phyloP scores from a whole-genome alignment of 129 eudicot genomes.

The Lonicera japonica region DNA sequence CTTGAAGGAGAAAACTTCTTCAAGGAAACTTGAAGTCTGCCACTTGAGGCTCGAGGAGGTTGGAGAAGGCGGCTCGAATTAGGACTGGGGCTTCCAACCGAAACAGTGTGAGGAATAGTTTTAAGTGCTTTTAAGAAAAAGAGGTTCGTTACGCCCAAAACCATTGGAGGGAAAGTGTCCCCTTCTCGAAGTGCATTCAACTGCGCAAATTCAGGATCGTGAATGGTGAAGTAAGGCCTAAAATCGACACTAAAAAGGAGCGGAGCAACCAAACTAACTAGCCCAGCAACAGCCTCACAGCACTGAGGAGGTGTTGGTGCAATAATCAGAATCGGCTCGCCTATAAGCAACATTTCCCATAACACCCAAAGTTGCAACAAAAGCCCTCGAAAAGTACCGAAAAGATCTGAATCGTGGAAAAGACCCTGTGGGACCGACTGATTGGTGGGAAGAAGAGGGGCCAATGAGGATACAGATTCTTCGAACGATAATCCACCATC shows the following conservation, averaged over 20 bases:
- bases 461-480: constrained; percentile 71
- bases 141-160: constrained; percentile 89
- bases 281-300: constrained; percentile 92
- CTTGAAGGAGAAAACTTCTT: constrained; percentile 79
- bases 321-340: constrained; percentile 86
- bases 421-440: constrained; percentile 88
- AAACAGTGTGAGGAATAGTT: constrained; percentile 67
- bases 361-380: constrained; percentile 86
- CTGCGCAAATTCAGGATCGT: constrained; percentile 66
- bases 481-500: constrained; percentile 52
- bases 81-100: constrained; percentile 75
- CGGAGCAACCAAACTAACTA: constrained; percentile 86
- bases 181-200: constrained; percentile 77
- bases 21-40: constrained; percentile 47
- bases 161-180: constrained; percentile 67
- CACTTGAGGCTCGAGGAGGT: constrained; percentile 48
- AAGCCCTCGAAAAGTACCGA: constrained; percentile 71
- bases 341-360: constrained; percentile 83
- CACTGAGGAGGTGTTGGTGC: constrained; percentile 97
- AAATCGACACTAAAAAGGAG: constrained; percentile 85
- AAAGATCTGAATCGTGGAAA: constrained; percentile 87
- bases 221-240: constrained; percentile 96
- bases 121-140: constrained; percentile 85
- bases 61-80: constrained; percentile 48
- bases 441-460: constrained; percentile 89